Base-by-base conservation (phyloP, 257 asterid genomes). In the Marsdenia floribunda region DNA sequence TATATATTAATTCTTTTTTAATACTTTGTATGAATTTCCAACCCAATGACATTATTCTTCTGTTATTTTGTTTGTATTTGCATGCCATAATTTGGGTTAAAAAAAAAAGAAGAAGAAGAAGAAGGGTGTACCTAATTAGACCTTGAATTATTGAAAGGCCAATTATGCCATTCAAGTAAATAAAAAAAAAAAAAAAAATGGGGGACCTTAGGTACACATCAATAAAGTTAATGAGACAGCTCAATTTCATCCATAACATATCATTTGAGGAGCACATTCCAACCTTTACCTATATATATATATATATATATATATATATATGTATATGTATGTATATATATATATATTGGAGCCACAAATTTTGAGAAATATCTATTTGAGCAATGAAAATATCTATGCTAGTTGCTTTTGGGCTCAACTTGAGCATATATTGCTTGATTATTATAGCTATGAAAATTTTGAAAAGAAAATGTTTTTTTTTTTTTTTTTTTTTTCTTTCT, bases 111-210 rank as follows among this genome's bases (percentile, higher is more conserved):
- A 13, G 4, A n/a, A n/a, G n/a, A n/a, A 50, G 1, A 49, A 1
- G 8, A 19, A 33, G 68, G 29, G 8, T 65, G 16, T 10, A 19
- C 71, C 33, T 18, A 66, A 66, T 26, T 16, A 15, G 11, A 33
- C 68, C 68, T 63, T 63, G 22, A 37, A 29, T 63, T 63, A 63
- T 63, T 60, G 10, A 44, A 44, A 60, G 67, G 67, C 19, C 40
- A 26, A 24, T 60, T 60, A 21, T 53, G 58, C 16, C 38, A 24
- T 60, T 15, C 66, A 26, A 59, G 19, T 24, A 11, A 26, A 60
- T 1, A 44, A 6, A 44, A 4, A 44, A 6, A 7, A 6, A 6
- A 44, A 5, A 6, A 6, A 7, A 38, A 38, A 38, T 59, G 14
- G 67, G 67, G 67, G 33, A 42, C 67, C 29, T 6, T 18, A 40